Evolutionary conservation across 345 rosid genomes (phyloP), one percentile per base, ranked within the genome.

Genomic region (Zanthoxylum bungeanum): DNA sequence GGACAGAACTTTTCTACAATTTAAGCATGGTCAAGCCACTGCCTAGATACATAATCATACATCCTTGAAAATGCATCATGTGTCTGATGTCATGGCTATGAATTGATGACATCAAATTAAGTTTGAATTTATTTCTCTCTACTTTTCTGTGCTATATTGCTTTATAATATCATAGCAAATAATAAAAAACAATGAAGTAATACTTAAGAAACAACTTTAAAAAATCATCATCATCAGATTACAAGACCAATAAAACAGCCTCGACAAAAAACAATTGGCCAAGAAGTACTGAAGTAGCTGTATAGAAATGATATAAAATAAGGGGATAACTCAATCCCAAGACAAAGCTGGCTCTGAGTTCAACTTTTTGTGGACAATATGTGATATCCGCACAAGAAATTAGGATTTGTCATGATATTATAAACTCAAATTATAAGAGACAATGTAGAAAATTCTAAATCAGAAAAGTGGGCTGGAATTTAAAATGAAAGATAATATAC

Each of bases 401-500:
- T 34, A 37, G 37, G 51, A 17, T 16, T 14, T 53, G 17, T 36
- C 37, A 66, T 33, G 49, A 69, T 28, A 69, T n/a, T 50, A 50
- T n/a, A 24, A 69, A 57, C 21, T 25, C 7, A 8, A 2, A 31
- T 50, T 42, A 69, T 14, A 27, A 28, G 36, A 59, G 17, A 52
- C 53, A 58, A 58, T 4, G 8, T 17, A 22, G n/a, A 40, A 9
- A 56, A 28, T 21, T 40, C 11, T 4, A 37, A 3, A 21, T 25
- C 8, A 74, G 7, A 55, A 64, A 22, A 34, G 21, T 10, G 28
- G 30, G 52, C 52, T 40, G 40, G 28, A 44, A 59, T 64, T 65
- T 12, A 40, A 50, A 27, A 39, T 1, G 27, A 34, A 63, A 39
- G 42, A 59, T 57, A 14, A 65, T 3, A 37, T 74, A 90, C 98